phyloP scores from a whole-genome alignment of 257 asterid genomes.

The Scutellaria barbata region DNA sequence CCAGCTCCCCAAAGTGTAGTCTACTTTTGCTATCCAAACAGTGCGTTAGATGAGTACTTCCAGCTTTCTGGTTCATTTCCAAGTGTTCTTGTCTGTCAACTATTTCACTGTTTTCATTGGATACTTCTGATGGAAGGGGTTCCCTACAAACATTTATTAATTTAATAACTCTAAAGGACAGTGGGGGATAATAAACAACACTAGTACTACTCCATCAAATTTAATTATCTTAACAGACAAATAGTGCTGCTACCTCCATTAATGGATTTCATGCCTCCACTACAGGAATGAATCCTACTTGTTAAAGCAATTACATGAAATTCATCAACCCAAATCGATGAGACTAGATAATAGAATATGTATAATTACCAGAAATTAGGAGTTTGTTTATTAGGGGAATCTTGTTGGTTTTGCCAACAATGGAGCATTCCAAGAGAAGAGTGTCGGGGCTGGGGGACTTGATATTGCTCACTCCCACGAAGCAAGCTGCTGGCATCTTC shows the following conservation, averaged over 20 bases:
- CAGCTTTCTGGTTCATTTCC: constrained; percentile 38
- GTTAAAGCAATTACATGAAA: too few species aligned
- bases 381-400: constrained; percentile 53
- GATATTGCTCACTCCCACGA: constrained; percentile 52
- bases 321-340: too few species aligned
- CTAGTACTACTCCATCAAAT: too few species aligned
- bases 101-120: constrained; percentile 59
- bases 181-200: neutral
- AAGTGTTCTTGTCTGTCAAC: constrained; percentile 35
- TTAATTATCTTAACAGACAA: too few species aligned
- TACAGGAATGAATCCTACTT: too few species aligned
- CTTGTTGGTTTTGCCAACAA: constrained; percentile 62
- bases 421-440: constrained; percentile 53
- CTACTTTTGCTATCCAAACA: constrained; percentile 39
- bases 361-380: constrained; percentile 51
- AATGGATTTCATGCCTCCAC: too few species aligned
- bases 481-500: constrained; percentile 40
- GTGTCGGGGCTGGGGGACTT: constrained; percentile 45
- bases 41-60: constrained; percentile 25
- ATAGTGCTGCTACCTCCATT: too few species aligned
- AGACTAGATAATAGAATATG: neutral
- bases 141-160: constrained; percentile 55
- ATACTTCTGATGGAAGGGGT: constrained; percentile 48
- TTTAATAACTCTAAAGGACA: neutral
- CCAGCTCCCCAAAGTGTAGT: constrained; percentile 61